Evolutionary conservation across 331 rosid species (phyloP).

Genomic region (Malus hybrid): DNA sequence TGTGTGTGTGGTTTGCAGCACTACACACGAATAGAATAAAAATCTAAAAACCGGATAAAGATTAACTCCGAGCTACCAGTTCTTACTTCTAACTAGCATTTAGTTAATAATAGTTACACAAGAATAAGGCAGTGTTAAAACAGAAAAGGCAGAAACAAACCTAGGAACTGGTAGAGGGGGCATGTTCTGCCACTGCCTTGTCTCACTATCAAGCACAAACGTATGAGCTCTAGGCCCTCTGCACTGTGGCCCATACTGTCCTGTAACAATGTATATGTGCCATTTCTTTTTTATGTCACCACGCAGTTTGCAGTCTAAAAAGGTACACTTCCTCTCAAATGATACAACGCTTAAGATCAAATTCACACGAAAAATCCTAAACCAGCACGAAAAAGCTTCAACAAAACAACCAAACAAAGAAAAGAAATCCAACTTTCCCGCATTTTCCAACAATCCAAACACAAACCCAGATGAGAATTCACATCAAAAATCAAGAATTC

Average conservation of each 20-base stretch:
- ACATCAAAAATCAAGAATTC: not conserved
- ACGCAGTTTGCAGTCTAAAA: no score
- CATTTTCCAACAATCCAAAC: not conserved
- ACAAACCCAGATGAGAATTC: not conserved
- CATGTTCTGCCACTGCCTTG: constrained; percentile 59
- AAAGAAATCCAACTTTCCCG: not conserved
- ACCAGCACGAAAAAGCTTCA: not conserved
- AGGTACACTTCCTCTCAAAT: not conserved
- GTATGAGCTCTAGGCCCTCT: constrained; percentile 51
- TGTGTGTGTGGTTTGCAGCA: no score
- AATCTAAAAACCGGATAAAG: no score
- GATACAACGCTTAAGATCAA: not conserved
- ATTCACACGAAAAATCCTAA: not conserved
- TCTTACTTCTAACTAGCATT: no score
- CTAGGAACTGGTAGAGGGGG: constrained; percentile 73
- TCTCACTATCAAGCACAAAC: constrained; percentile 62
- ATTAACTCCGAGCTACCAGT: no score
- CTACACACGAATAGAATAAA: no score
- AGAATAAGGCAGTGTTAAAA: not conserved
- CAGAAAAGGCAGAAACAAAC: constrained; percentile 28
- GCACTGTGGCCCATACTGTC: constrained; percentile 89
- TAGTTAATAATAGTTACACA: no score
- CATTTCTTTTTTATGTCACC: no score
- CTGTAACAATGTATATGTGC: constrained; percentile 65
- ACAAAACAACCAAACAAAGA: not conserved